Evolutionary conservation across 1,139 yeast genomes (phyloP), one percentile per base, ranked within the genome.

Genomic region (Candida sanyaensis): DNA sequence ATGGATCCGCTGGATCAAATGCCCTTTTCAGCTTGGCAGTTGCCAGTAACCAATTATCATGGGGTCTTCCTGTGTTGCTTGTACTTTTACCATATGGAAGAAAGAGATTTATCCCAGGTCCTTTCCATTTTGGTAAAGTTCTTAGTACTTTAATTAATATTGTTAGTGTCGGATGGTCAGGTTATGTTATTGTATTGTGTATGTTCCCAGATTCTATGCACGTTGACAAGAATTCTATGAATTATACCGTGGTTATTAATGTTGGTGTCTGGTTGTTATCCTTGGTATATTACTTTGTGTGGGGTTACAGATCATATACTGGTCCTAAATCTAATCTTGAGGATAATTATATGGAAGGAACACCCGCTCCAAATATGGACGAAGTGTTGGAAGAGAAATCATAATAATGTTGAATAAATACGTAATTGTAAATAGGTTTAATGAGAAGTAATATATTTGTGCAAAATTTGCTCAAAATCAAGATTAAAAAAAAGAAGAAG

Each of bases 51-150:
- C 65, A 57, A 55, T 66, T 67, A 57, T 69, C 69, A 46, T 77
- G 69, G 77, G 66, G 71, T 32, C 65, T 62, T 26, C 81, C 81
- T 4, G 24, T 41, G 1, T 26, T 43, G 10, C 39, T 41, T 27
- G 69, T 66, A 0, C 61, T 72, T 42, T 62, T 76, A 32, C 80
- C 81, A 2, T 60, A 66, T 24, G 81, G 81, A 11, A 63, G 64
- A 42, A 53, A 55, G 23, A 66, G 71, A 43, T 84, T 84, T 60
- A 70, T 65, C 17, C 88, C 88, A 0, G 92, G 92, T 8, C 77
- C 81, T 6, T 85, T 85, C 59, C 79, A 80, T 61, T 66, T 84
- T 53, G 91, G 91, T 29, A 63, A 67, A 6, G 50, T 64, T 12
- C 57, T 72, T 45, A 80, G 86, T 2, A 73, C 72, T 9, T 43